These are phyloP conservation scores for Chaetomium cochliodes DNA, from an alignment of 495 filamentous ascomycete species.

Conservation along the genomic window DNA sequence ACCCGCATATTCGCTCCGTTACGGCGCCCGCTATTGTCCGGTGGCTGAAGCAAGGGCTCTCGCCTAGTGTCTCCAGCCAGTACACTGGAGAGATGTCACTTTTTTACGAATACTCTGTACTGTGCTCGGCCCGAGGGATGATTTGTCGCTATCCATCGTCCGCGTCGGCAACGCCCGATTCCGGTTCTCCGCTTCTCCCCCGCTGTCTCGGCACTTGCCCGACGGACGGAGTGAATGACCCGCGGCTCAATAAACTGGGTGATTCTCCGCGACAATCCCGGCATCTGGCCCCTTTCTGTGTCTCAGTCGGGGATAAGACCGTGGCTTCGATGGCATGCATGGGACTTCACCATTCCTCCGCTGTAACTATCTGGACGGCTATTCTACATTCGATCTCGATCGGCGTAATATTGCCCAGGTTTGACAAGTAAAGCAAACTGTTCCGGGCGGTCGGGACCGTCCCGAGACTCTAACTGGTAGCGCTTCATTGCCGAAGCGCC, in stretches of 20 bases:
- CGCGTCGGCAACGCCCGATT: no score
- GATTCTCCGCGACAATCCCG: no score
- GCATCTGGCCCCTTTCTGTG: neutral
- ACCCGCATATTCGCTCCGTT: no score
- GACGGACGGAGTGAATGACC: no score
- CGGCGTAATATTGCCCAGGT: neutral
- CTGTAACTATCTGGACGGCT: neutral
- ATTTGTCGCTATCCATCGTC: neutral
- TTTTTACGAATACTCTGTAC: no score
- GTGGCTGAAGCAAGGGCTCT: no score
- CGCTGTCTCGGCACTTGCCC: no score
- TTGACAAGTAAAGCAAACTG: neutral
- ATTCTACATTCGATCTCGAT: neutral
- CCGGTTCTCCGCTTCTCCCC: neutral
- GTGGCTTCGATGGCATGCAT: neutral
- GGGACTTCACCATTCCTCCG: neutral
- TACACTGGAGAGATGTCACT: no score
- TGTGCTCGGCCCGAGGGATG: no score
- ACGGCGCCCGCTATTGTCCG: no score
- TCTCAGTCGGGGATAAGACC: neutral
- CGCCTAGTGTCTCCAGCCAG: no score
- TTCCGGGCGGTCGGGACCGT: neutral
- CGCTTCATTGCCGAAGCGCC: neutral
- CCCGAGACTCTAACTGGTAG: neutral
- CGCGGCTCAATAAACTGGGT: no score